Base-by-base conservation (phyloP, 2,329 filamentous ascomycete species). In the Ilyonectria sp. region DNA sequence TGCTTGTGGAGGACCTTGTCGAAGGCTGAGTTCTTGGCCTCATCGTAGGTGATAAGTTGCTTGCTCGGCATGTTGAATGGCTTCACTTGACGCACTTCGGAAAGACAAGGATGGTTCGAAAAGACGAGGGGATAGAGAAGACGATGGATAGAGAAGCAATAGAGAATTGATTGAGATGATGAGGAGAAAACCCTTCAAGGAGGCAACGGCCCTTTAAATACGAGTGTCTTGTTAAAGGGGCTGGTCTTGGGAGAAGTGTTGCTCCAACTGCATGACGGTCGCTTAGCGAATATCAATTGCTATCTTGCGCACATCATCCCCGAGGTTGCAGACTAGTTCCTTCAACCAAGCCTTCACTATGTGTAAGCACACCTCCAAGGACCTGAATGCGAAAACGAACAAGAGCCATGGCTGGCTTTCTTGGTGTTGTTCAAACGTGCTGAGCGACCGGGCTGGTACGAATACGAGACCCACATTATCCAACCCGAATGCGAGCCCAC, bases 1-100 rank as follows among this genome's bases (percentile, higher is more conserved):
- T 82, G 78, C 71, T 86, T 92, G 81, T 97, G 94, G 82, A 97
- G 86, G 71, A 89, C 92, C 82, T 93, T 92, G 85, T 94, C 94
- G 86, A 97, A 97, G 71, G 89, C 91, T 65, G 93, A 92, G 91
- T 97, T 94, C 73, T 92, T 92, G 75, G 84, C 80, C 80, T 94
- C 91, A 79, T 97, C 89, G 82, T 96, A 93, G 75, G 86, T 84
- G 85, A 97, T 93, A 77, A 97, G 90, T 29, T 79, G 69, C n/a
- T 70, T 69, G 13, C 54, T 74, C 13, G 77, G 72, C 77, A 78
- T 77, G 44, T 29, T 73, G 57, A 37, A 17, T 44, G 21, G 43
- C 23, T 57, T 58, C 7, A 19, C n/a, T 44, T 29, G n/a, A 17
- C 10, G 43, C 7, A 60, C 15, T 46, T 29, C 10, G 17, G 21